Conservation (phyloP, 352 stramenopile species). For the Globisporangium heterothallicum region DNA sequence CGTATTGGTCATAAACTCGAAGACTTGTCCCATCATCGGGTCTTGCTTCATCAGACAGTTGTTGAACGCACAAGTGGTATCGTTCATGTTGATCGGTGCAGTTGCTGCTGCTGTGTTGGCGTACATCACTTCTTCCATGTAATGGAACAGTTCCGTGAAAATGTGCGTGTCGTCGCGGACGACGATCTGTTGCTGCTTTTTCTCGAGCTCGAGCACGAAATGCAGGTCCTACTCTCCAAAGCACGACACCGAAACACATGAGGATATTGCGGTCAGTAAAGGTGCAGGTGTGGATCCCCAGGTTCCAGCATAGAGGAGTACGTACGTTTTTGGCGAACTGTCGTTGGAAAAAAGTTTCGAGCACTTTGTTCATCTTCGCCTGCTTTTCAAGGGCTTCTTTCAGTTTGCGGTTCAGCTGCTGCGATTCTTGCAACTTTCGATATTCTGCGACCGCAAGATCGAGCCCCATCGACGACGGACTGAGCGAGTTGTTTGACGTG, state of each 20-base stretch:
- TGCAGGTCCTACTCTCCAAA: not conserved
- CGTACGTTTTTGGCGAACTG: not conserved
- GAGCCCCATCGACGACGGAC: no score
- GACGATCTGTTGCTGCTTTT: not conserved
- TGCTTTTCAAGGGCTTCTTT: not conserved
- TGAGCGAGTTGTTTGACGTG: not conserved
- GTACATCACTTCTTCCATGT: not conserved
- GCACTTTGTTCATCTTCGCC: not conserved
- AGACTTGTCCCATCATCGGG: not conserved
- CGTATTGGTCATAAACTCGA: slow-evolving; percentile 2
- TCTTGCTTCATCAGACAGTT: not conserved
- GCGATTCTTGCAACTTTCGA: not conserved
- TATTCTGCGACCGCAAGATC: not conserved
- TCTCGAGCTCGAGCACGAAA: not conserved
- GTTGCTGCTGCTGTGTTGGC: not conserved
- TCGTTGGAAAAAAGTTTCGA: not conserved
- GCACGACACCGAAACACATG: not conserved
- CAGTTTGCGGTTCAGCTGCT: not conserved
- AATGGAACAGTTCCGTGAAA: not conserved
- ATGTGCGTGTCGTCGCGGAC: not conserved
- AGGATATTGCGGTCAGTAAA: no score
- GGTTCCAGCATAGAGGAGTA: not conserved
- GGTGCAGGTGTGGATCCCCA: no score
- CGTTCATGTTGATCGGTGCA: not conserved
- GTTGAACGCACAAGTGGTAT: not conserved